phyloP scores from a whole-genome alignment of 1,139 yeast genomes.

The Kodamaea alishanica region DNA sequence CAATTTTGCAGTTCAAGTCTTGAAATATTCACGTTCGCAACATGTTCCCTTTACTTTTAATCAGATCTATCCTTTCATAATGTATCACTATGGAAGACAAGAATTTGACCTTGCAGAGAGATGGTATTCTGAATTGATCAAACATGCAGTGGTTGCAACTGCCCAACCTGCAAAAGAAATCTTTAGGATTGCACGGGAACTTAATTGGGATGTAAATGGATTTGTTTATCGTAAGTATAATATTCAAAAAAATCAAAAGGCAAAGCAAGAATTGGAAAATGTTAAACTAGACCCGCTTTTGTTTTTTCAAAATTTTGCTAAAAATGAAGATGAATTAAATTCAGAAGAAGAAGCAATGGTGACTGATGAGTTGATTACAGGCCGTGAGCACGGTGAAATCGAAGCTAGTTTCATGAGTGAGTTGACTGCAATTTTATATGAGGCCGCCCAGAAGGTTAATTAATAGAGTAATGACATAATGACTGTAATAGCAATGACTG shows the following conservation, averaged over 20 bases:
- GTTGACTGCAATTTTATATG: slow-evolving; percentile 1
- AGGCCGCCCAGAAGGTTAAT: too few species aligned
- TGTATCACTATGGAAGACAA: slow-evolving; percentile 31
- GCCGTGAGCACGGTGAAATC: slow-evolving; percentile 1
- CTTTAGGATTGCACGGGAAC: slow-evolving; percentile 33
- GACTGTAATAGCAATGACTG: too few species aligned
- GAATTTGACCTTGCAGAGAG: slow-evolving; percentile 30
- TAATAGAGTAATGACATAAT: too few species aligned
- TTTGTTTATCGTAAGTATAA: slow-evolving; percentile 28
- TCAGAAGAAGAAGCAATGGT: slow-evolving; percentile 16
- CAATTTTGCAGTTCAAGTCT: slow-evolving; percentile 31
- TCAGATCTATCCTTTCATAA: slow-evolving; percentile 41
- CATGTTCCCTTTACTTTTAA: slow-evolving; percentile 37
- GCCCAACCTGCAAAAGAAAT: slow-evolving; percentile 29
- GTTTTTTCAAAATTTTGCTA: slow-evolving; percentile 12
- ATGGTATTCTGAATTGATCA: slow-evolving; percentile 39
- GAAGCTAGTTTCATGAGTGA: slow-evolving; percentile 8
- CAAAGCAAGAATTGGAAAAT: slow-evolving; percentile 19
- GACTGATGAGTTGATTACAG: slow-evolving; percentile 22
- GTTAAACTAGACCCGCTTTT: slow-evolving; percentile 23
- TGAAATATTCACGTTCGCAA: slow-evolving; percentile 23
- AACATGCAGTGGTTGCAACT: slow-evolving; percentile 30
- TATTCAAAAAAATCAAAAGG: slow-evolving; percentile 22
- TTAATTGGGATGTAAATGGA: slow-evolving; percentile 36
- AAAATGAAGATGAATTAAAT: slow-evolving; percentile 6